A percentile compares a stretch with the other conserved stretches of the same genome.
Conservation (phyloP, 176 grass and related monocot species). For the Puya raimondii region DNA sequence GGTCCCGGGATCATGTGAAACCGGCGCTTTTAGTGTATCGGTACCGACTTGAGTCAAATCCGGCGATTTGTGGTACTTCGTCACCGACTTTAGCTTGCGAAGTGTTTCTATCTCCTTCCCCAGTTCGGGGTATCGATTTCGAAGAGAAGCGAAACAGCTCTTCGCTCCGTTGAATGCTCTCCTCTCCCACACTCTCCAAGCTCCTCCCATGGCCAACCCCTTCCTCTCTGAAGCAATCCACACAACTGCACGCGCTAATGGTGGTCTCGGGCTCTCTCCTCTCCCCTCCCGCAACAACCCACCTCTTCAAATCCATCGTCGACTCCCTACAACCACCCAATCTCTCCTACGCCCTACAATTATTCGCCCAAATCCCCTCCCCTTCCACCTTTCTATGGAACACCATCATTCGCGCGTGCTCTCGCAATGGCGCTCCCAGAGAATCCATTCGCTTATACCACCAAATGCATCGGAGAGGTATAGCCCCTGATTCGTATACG, state of each 20-base stretch:
- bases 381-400: constrained; percentile 38
- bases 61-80: too few species aligned
- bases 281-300: constrained; percentile 13
- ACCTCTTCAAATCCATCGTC: constrained; percentile 45
- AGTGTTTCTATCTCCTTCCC: too few species aligned
- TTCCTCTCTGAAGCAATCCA: constrained; percentile 44
- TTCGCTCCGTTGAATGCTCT: background rate
- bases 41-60: too few species aligned
- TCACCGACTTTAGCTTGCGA: too few species aligned
- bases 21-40: too few species aligned
- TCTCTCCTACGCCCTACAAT: constrained; percentile 27
- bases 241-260: constrained; percentile 46
- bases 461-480: constrained; percentile 21
- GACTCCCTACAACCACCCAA: background rate
- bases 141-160: too few species aligned
- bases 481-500: constrained; percentile 33
- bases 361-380: constrained; percentile 43
- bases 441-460: constrained; percentile 18
- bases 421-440: background rate
- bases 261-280: constrained; percentile 19
- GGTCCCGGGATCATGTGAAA: too few species aligned
- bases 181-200: background rate
- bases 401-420: constrained; percentile 49
- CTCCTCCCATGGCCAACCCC: constrained; percentile 33
- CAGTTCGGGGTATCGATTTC: too few species aligned